Evolutionary conservation across 1,284 basidiomycete species (phyloP).

Genomic region (Schizophyllum commune): DNA sequence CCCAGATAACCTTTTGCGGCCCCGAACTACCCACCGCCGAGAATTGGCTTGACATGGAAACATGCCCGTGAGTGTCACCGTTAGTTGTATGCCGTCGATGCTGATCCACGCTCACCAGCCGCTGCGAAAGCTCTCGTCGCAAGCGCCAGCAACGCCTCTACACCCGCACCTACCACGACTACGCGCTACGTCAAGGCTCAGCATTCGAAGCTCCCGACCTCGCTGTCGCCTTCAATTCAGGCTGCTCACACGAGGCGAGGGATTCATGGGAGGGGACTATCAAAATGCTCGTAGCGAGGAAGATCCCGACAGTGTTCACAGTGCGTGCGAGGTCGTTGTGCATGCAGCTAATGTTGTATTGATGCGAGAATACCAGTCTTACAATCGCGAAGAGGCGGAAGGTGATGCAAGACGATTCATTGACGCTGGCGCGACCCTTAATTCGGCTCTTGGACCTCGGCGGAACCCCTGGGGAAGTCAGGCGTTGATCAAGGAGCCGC

Average conservation of each 20-base stretch:
- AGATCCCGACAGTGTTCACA: slow-evolving; percentile 22
- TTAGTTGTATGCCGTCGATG: neutral
- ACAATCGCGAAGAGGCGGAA: slow-evolving; percentile 20
- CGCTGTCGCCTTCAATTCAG: slow-evolving; percentile 26
- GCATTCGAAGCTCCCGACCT: slow-evolving; percentile 21
- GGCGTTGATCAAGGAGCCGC: slow-evolving; percentile 18
- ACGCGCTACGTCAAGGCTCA: slow-evolving; percentile 10
- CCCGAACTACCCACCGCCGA: slow-evolving; percentile 18
- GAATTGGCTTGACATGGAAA: slow-evolving; percentile 17
- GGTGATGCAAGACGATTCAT: slow-evolving; percentile 17
- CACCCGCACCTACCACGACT: slow-evolving; percentile 20
- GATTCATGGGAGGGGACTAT: slow-evolving; percentile 18
- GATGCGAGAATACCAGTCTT: slow-evolving; percentile 15
- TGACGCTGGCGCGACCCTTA: slow-evolving; percentile 15
- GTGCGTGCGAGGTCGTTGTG: slow-evolving; percentile 8
- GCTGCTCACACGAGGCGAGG: slow-evolving; percentile 15
- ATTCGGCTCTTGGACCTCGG: slow-evolving; percentile 16
- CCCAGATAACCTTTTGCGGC: slow-evolving; percentile 22
- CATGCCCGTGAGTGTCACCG: slow-evolving; percentile 21
- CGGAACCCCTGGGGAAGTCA: slow-evolving; percentile 25
- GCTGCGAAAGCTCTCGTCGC: slow-evolving; percentile 5
- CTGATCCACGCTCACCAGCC: neutral
- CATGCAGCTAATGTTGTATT: neutral
- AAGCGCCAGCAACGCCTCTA: slow-evolving; percentile 5
- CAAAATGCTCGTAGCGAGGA: slow-evolving; percentile 16